phyloP scores from a whole-genome alignment of 768 basidiomycete species.

The Tricholoma sp. region DNA sequence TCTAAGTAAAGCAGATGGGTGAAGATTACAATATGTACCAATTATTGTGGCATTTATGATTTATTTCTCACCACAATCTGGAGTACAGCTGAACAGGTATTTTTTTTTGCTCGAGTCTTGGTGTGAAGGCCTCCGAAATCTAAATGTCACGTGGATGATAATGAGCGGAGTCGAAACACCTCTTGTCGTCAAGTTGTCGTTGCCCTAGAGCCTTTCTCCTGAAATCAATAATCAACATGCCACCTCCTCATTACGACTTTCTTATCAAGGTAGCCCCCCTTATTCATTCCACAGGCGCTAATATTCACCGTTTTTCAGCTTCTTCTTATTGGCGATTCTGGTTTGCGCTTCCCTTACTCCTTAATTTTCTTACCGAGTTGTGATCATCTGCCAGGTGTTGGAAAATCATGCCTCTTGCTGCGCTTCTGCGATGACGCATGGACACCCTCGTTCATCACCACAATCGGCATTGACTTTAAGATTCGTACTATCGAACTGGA shows the following conservation, averaged over 20 bases:
- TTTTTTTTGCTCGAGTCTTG: too few relatives aligned
- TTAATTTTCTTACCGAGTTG: constrained; percentile 4
- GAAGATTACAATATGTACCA: too few relatives aligned
- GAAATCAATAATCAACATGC: neutral
- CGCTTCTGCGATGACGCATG: constrained; percentile 99
- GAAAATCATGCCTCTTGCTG: constrained; percentile 92
- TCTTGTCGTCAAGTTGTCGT: too few relatives aligned
- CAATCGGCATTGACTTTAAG: constrained; percentile 99
- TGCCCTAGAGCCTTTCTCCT: too few relatives aligned
- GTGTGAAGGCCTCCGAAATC: too few relatives aligned
- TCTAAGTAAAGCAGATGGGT: too few relatives aligned
- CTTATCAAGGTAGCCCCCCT: constrained; percentile 56
- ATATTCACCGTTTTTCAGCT: constrained; percentile 42
- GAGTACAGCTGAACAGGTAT: too few relatives aligned
- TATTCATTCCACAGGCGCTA: neutral
- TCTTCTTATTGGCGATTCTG: constrained; percentile 94
- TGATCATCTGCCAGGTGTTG: constrained; percentile 60
- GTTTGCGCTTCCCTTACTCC: constrained; percentile 33
- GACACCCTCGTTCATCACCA: constrained; percentile 99
- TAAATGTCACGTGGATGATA: too few relatives aligned
- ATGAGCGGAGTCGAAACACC: too few relatives aligned
- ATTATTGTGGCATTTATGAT: too few relatives aligned
- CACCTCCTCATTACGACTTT: constrained; percentile 2
- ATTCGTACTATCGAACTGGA: constrained; percentile 98
- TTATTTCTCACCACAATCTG: too few relatives aligned